phyloP scores from a whole-genome alignment of 768 basidiomycete genomes.

The Porphyrellus cyaneotinctus region DNA sequence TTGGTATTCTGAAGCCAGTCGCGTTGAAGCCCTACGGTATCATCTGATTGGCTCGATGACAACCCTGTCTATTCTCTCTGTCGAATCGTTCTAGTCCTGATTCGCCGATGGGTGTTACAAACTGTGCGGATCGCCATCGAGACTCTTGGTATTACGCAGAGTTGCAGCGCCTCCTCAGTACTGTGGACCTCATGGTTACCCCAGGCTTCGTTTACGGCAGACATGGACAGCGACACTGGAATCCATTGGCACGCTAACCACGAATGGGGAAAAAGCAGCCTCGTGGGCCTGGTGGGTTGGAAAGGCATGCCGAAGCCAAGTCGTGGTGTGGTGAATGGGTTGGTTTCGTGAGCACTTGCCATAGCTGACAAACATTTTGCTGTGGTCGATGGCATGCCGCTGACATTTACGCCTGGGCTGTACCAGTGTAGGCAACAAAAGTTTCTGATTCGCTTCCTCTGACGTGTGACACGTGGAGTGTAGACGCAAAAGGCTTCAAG shows the following conservation, averaged over 20 bases:
- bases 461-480: background rate
- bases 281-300: constrained; percentile 20
- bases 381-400: background rate
- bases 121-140: background rate
- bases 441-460: constrained; percentile 1
- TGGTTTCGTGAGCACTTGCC: background rate
- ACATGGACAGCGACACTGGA: background rate
- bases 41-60: constrained; percentile 25
- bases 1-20: constrained; percentile 45
- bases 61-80: constrained; percentile 31
- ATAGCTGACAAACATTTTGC: background rate
- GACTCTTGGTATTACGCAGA: background rate
- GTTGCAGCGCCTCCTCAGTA: background rate
- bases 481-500: constrained; percentile 56
- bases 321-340: background rate
- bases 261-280: background rate
- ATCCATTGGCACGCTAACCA: background rate
- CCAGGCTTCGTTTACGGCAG: constrained; percentile 3
- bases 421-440: constrained; percentile 40
- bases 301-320: constrained; percentile 5
- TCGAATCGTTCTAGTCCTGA: background rate
- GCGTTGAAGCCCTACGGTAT: constrained; percentile 41
- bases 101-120: background rate
- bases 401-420: constrained; percentile 13
- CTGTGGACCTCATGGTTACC: background rate